phyloP scores from a whole-genome alignment of 495 filamentous ascomycete genomes.

The Hypoxylon crocopeplum region DNA sequence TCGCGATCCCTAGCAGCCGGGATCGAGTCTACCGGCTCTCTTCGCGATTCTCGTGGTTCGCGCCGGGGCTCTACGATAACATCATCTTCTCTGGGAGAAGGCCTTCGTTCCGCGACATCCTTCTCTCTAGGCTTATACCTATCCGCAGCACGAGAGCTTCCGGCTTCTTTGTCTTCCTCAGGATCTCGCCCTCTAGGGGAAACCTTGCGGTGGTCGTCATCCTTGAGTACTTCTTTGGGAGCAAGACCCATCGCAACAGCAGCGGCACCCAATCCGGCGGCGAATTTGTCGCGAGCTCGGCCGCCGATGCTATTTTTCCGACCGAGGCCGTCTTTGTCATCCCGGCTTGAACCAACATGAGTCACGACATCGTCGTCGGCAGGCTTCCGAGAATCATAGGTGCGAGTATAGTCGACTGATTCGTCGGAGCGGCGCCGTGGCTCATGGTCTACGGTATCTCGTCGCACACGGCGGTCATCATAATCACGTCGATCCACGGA shows the following conservation, averaged over 20 bases:
- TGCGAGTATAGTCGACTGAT: slow-evolving; percentile 27
- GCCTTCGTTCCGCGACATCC: slow-evolving; percentile 23
- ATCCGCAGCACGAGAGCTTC: slow-evolving; percentile 19
- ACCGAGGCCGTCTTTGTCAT: slow-evolving; percentile 34
- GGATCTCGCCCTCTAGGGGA: slow-evolving; percentile 35
- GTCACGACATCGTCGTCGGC: slow-evolving; percentile 26
- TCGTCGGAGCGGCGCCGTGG: slow-evolving; percentile 48
- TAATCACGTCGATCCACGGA: slow-evolving; percentile 37
- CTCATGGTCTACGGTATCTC: slow-evolving; percentile 41
- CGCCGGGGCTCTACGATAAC: slow-evolving; percentile 23
- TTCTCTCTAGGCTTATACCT: slow-evolving; percentile 29
- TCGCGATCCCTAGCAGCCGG: slow-evolving; percentile 43
- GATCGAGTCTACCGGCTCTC: slow-evolving; percentile 29
- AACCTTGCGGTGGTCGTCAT: slow-evolving; percentile 45
- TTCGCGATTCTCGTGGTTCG: slow-evolving; percentile 40
- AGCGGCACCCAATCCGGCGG: slow-evolving; percentile 44
- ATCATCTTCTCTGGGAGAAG: slow-evolving; percentile 34
- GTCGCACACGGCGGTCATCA: slow-evolving; percentile 48
- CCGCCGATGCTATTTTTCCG: slow-evolving; percentile 36
- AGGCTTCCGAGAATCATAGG: slow-evolving; percentile 29
- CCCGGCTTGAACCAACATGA: slow-evolving; percentile 29
- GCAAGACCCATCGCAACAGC: slow-evolving; percentile 48
- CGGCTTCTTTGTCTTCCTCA: slow-evolving; percentile 33
- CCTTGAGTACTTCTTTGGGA: slow-evolving; percentile 26
- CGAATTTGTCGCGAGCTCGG: slow-evolving; percentile 46